phyloP scores from a whole-genome alignment of 1,284 basidiomycete genomes.

The Puccinia polysora region DNA sequence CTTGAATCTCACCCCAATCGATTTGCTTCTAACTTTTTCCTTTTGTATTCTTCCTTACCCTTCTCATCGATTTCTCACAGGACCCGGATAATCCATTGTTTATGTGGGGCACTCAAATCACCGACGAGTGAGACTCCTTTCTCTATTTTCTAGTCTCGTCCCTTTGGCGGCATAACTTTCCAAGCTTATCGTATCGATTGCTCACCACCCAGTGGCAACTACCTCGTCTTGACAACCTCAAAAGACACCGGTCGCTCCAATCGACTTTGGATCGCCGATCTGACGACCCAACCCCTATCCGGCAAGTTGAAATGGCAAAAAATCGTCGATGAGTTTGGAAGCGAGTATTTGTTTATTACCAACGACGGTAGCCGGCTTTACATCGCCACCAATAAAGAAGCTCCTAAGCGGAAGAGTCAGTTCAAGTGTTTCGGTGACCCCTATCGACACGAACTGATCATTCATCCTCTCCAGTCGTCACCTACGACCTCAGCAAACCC shows the following conservation, averaged over 20 bases:
- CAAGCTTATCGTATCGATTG: not conserved
- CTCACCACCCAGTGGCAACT: slow-evolving; percentile 53
- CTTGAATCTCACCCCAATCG: not conserved
- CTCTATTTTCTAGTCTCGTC: not conserved
- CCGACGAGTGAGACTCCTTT: slow-evolving; percentile 59
- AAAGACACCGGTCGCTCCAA: slow-evolving; percentile 68
- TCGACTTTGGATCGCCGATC: slow-evolving; percentile 67
- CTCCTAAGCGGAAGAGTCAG: slow-evolving; percentile 37
- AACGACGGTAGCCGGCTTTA: slow-evolving; percentile 46
- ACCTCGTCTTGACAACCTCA: slow-evolving; percentile 60
- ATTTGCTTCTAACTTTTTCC: not conserved
- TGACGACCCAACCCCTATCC: slow-evolving; percentile 61
- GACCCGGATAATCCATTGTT: slow-evolving; percentile 59
- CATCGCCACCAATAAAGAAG: slow-evolving; percentile 44
- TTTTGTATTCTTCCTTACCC: not conserved
- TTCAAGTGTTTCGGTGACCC: slow-evolving; percentile 56
- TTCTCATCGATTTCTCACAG: not conserved
- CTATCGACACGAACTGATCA: slow-evolving; percentile 51
- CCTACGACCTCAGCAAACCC: slow-evolving; percentile 63
- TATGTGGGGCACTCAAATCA: slow-evolving; percentile 62
- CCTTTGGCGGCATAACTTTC: too few species aligned
- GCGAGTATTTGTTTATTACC: slow-evolving; percentile 57
- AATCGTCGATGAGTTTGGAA: slow-evolving; percentile 63
- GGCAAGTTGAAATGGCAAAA: slow-evolving; percentile 67
- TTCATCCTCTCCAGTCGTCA: slow-evolving; percentile 58